Base-by-base conservation (phyloP, 2,329 filamentous ascomycete genomes). In the Botrytis tulipae region DNA sequence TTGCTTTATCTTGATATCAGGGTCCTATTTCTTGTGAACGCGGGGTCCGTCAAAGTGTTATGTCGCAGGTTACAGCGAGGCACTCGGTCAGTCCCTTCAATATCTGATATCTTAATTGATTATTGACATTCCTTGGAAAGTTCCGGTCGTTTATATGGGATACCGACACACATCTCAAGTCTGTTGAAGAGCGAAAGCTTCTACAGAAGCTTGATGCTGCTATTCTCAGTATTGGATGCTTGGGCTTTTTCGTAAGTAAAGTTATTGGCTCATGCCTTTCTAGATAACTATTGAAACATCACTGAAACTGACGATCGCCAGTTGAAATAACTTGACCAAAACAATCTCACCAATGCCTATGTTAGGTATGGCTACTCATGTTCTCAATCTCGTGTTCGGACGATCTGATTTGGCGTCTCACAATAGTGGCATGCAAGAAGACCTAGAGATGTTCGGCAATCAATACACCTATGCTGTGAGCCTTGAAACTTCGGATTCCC, bases 151-250 rank as follows among this genome's bases (percentile, higher is more conserved):
- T 62, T 22, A 62, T 62, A n/a, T 62, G 60, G 60, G 37, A 62
- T 42, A 62, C 22, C 9, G 35, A 62, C 60, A 62, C 60, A 8
- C 60, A 62, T 42, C 37, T 42, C 22, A 62, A 62, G 60, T 62
- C 60, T 37, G 25, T n/a, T 25, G 35, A 42, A n/a, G 60, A 62
- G 60, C 60, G 60, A 25, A 42, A 42, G 32, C 60, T 62, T 42
- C 20, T 62, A 9, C 35, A 37, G 8, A 62, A 42, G 25, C 35
- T 62, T 18, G 60, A 62, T 40, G 60, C 35, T 42, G 35, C 35
- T n/a, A 62, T 62, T 25, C 60, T 62, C 22, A 62, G 35, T 42
- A n/a, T 62, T 42, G 60, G 60, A 62, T 62, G 60, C 32, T 22
- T 62, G 8, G 60, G 60, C 7, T 62, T 62, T 37, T 62, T 62